phyloP scores from a whole-genome alignment of 768 basidiomycete genomes.

The Podaxis sp. region DNA sequence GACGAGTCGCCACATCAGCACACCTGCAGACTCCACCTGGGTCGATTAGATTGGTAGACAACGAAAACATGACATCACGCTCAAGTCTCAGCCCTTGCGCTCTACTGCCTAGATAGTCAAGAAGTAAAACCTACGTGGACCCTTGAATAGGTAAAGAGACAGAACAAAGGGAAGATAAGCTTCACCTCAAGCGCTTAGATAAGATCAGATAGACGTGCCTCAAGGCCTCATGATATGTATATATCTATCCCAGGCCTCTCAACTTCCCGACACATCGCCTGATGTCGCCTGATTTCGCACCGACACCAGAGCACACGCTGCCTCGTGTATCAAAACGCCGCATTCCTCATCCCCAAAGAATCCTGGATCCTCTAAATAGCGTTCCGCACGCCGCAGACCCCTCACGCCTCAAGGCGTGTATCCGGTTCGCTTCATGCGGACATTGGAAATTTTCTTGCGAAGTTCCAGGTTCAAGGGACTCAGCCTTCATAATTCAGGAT shows the following conservation, averaged over 20 bases:
- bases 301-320: not conserved
- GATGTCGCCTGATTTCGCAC: not conserved
- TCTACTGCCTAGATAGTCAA: not conserved
- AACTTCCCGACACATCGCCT: not conserved
- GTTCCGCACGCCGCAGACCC: not conserved
- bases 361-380: not conserved
- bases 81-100: no score
- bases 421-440: not conserved
- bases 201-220: slow-evolving; percentile 2
- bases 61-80: not conserved
- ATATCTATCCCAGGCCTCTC: not conserved
- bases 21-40: not conserved
- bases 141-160: not conserved
- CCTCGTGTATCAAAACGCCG: slow-evolving; percentile 11
- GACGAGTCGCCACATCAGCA: not conserved
- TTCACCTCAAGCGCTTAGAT: not conserved
- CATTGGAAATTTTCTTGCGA: not conserved
- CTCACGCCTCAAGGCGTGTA: slow-evolving; percentile 1
- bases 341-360: slow-evolving; percentile 1
- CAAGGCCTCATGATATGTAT: not conserved
- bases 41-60: not conserved
- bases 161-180: not conserved
- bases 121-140: not conserved
- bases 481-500: not conserved
- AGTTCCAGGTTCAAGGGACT: not conserved